These are phyloP conservation scores for Oryza meridionalis DNA, from an alignment of 176 grass and related monocot genomes.

Conservation along the genomic window DNA sequence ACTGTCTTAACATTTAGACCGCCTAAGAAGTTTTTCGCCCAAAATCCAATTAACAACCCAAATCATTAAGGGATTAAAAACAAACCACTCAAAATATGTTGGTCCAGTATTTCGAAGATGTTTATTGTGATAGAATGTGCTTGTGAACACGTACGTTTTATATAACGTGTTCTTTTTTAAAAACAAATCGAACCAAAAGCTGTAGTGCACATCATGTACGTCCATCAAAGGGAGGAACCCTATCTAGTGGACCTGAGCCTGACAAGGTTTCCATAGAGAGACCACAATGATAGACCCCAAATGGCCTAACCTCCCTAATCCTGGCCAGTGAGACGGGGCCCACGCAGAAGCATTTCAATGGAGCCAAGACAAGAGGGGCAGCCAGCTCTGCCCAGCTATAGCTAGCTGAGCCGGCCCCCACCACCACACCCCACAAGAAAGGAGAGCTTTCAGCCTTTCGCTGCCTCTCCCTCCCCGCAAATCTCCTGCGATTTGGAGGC, in stretches of 20 bases:
- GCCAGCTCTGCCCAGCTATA: slow-evolving; percentile 1
- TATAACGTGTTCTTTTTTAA: no score
- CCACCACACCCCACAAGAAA: not conserved
- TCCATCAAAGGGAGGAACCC: not conserved
- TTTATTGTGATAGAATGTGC: no score
- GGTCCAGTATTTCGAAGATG: no score
- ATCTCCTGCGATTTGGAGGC: slow-evolving; percentile 47
- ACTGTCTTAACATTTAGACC: not conserved
- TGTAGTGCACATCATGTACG: not conserved
- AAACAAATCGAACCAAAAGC: not conserved
- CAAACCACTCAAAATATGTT: no score
- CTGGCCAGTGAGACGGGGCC: not conserved
- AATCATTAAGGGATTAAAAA: no score
- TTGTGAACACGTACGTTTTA: no score
- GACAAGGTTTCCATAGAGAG: slow-evolving; percentile 30
- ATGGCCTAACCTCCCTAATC: slow-evolving; percentile 22
- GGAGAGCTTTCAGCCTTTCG: not conserved
- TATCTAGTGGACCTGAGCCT: slow-evolving; percentile 15
- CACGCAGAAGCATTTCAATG: slow-evolving; percentile 13
- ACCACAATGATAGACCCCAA: slow-evolving; percentile 40
- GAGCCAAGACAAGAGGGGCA: slow-evolving; percentile 22
- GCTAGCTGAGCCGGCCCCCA: not conserved
- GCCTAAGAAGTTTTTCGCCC: not conserved
- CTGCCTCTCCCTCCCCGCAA: not conserved
- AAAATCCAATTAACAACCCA: no score